Evolutionary conservation across 2,329 filamentous ascomycete species (phyloP), one percentile per base, ranked within the genome.

Genomic region (Penicillium fuscoglaucum): DNA sequence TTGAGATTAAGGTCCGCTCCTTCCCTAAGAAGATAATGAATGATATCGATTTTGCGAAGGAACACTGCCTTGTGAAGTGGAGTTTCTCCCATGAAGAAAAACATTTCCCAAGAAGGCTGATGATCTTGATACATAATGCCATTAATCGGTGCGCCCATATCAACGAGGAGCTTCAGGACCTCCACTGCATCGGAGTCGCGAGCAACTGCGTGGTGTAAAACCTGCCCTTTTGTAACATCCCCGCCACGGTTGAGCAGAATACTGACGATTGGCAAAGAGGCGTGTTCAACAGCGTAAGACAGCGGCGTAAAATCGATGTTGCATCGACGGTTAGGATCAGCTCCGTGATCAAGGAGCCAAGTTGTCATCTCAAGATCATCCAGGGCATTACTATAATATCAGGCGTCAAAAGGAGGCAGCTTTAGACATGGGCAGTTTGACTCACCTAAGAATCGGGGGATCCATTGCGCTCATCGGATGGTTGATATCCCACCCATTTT

Each of bases 291-390:
- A 39, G 66, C 67, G 50, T 49, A 31, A 0, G 69, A 70, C 6
- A 71, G 52, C 47, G 66, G 69, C 0, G 66, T 70, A 19, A 66
- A 56, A 52, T 70, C 60, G 46, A 68, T 62, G 17, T 28, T 9
- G 55, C 60, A 69, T 62, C 58, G 61, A n/a, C 47, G 45, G 60
- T 72, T 70, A 1, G 65, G 66, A 58, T 70, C 61, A 15, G 70
- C 68, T 53, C 63, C 61, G 55, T 68, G 61, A 49, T 71, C 58
- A 50, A 71, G 66, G 15, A 71, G 63, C 68, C 61, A 70, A 54
- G 48, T 28, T 41, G 43, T 48, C 53, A 70, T 69, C 24, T 69
- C 64, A 46, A 65, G 47, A 53, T 70, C 61, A 46, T 33, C 26
- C 45, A 67, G 31, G 8, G 61, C 60, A 58, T 63, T 57, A 8